Percentiles rank a stretch among this genome's conserved stretches.
phyloP scores from a whole-genome alignment of 192 early-diverging fungal species.

The Coemansia sp. region DNA sequence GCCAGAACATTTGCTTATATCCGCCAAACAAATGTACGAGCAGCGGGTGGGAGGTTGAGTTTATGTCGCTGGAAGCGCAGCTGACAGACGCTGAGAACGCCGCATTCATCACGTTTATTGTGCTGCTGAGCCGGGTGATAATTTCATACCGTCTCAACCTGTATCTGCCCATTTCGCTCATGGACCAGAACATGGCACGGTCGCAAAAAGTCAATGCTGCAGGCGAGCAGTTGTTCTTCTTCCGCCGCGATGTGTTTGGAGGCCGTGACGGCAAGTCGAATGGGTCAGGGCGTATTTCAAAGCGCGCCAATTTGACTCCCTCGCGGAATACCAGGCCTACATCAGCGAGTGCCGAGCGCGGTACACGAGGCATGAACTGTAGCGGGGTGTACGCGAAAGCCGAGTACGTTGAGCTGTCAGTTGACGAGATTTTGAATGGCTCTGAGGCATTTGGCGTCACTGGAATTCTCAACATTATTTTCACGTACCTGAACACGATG shows the following conservation, averaged over 20 bases:
- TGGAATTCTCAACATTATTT: constrained; percentile 80
- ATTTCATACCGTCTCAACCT: constrained; percentile 86
- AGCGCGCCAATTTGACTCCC: constrained; percentile 19
- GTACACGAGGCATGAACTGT: constrained; percentile 5
- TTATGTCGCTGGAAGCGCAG: constrained; percentile 95
- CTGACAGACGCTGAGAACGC: constrained; percentile 96
- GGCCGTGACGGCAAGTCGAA: constrained; percentile 44
- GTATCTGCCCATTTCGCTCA: constrained; percentile 92
- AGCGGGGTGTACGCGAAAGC: constrained; percentile 34
- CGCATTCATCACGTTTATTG: constrained; percentile 91
- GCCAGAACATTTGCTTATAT: constrained; percentile 98
- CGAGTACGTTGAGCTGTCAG: constrained; percentile 75
- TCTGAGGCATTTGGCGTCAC: constrained; percentile 61
- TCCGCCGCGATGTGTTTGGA: constrained; percentile 79
- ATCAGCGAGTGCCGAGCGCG: not conserved
- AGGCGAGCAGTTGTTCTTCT: constrained; percentile 78
- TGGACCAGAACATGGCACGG: constrained; percentile 89
- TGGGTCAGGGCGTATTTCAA: constrained; percentile 34
- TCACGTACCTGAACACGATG: constrained; percentile 72
- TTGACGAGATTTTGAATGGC: constrained; percentile 95
- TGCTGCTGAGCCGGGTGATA: constrained; percentile 88
- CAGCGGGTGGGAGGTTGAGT: constrained; percentile 98
- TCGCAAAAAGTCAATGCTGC: constrained; percentile 83
- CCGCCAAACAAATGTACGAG: constrained; percentile 83
- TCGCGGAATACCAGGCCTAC: constrained; percentile 9